Evolutionary conservation across 148 eudicot genomes (phyloP), one percentile per base, ranked within the genome.

Genomic region (Euryodendron excelsum): DNA sequence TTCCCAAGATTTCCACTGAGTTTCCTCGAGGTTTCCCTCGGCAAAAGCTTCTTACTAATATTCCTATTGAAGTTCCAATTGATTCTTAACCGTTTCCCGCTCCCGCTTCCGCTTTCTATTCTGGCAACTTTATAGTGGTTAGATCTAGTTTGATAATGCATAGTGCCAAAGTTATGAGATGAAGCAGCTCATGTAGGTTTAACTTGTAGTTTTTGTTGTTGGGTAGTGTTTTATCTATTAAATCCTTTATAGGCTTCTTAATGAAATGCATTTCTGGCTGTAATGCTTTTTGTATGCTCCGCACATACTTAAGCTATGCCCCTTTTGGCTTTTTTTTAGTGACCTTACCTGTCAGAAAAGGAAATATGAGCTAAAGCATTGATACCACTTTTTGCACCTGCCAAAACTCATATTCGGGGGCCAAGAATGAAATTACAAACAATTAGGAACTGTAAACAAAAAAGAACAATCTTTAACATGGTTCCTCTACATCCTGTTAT

Each of bases 91-190:
- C n/a, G n/a, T n/a, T n/a, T n/a, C n/a, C n/a, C n/a, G n/a, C n/a
- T n/a, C n/a, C n/a, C n/a, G n/a, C n/a, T n/a, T n/a, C n/a, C n/a
- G n/a, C n/a, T n/a, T n/a, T n/a, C n/a, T n/a, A n/a, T n/a, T n/a
- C n/a, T n/a, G n/a, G n/a, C n/a, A n/a, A n/a, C n/a, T n/a, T n/a
- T n/a, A n/a, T n/a, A n/a, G n/a, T n/a, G n/a, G n/a, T n/a, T n/a
- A n/a, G n/a, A n/a, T n/a, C n/a, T n/a, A n/a, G n/a, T n/a, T n/a
- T n/a, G n/a, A n/a, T n/a, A n/a, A n/a, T n/a, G n/a, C n/a, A n/a
- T n/a, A n/a, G n/a, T n/a, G n/a, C n/a, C n/a, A n/a, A n/a, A 37
- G 48, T 67, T 67, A n/a, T 18, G 71, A 33, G 39, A 63, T 63
- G 41, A 63, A 63, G 68, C 39, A 31, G 68, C 39, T 33, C 48